Percentiles rank a stretch among this genome's conserved stretches.
Conservation (phyloP, 306 rosid species). For the Phaseolus lunatus region DNA sequence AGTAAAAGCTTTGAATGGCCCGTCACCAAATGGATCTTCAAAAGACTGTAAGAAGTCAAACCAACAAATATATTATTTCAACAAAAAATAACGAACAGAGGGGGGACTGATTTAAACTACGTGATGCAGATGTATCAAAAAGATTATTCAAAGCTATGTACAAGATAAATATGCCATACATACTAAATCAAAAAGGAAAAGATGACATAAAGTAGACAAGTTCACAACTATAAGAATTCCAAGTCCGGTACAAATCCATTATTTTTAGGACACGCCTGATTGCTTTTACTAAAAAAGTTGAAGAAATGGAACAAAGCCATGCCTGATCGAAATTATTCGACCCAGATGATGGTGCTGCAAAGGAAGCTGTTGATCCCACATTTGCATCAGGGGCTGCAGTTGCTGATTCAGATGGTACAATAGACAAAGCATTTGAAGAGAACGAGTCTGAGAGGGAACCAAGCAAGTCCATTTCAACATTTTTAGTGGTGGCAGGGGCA, state of each 20-base stretch:
- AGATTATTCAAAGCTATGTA: constrained; percentile 25
- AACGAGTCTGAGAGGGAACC: constrained; percentile 82
- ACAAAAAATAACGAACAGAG: constrained; percentile 15
- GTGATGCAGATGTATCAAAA: constrained; percentile 17
- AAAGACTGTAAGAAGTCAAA: constrained; percentile 60
- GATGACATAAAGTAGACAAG: not conserved
- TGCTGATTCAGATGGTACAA: constrained; percentile 66
- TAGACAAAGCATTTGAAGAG: constrained; percentile 71
- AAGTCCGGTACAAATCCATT: not conserved
- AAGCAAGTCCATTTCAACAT: constrained; percentile 76
- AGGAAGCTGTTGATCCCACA: constrained; percentile 57
- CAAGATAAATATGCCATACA: constrained; percentile 11
- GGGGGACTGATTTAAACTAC: not conserved
- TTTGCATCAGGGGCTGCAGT: constrained; percentile 55
- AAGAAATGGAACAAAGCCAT: constrained; percentile 28
- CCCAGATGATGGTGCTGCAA: constrained; percentile 53
- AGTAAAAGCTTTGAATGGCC: constrained; percentile 85
- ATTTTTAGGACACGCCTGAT: not conserved
- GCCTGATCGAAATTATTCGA: constrained; percentile 72
- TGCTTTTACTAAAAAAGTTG: constrained; percentile 28
- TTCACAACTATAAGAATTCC: constrained; percentile 12
- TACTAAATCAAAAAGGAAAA: constrained; percentile 20
- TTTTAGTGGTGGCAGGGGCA: constrained; percentile 61
- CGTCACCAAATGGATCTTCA: constrained; percentile 93
- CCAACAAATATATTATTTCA: constrained; percentile 37